Percentiles rank a stretch among this genome's conserved stretches.
Evolutionary conservation across 371 early-diverging fungal genomes (phyloP).

Genomic region (Parasitella parasitica): DNA sequence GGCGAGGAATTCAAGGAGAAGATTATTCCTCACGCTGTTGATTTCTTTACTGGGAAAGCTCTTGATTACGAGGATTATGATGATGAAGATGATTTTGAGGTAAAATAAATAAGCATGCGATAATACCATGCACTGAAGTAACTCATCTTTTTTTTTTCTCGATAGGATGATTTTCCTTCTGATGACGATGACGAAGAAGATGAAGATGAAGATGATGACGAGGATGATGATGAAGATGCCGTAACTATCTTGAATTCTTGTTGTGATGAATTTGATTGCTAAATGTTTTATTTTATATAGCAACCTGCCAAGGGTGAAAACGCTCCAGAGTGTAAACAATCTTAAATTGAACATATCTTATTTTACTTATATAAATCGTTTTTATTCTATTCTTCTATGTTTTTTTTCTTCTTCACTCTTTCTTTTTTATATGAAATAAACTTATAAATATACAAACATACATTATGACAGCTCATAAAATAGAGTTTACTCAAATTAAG

Average conservation of each 20-base stretch:
- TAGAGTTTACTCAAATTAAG: too few species aligned
- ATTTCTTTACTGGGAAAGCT: conserved; percentile 98
- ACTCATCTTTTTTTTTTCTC: neutral
- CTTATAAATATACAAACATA: neutral
- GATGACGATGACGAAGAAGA: conserved; percentile 63
- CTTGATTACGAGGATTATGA: conserved; percentile 76
- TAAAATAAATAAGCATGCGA: conserved; percentile 8
- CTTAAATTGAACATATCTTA: conserved; percentile 24
- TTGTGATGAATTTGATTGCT: neutral
- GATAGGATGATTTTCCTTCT: conserved; percentile 65
- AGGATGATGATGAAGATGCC: conserved; percentile 56
- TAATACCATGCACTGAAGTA: too few species aligned
- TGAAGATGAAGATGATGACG: conserved; percentile 55
- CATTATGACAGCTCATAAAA: too few species aligned
- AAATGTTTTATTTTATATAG: conserved; percentile 6
- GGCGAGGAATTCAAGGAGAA: conserved; percentile 93
- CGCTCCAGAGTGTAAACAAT: conserved; percentile 69
- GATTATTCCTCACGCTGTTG: conserved; percentile 92
- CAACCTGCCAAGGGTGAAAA: conserved; percentile 53
- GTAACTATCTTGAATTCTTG: conserved; percentile 33
- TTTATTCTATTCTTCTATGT: neutral
- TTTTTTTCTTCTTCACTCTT: neutral
- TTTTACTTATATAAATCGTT: neutral
- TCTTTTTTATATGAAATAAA: neutral
- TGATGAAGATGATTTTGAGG: conserved; percentile 72